A percentile compares a stretch with the other conserved stretches of the same genome.
These are phyloP conservation scores for Gaultheria prostrata DNA, from an alignment of 148 eudicot species.

Conservation along the genomic window DNA sequence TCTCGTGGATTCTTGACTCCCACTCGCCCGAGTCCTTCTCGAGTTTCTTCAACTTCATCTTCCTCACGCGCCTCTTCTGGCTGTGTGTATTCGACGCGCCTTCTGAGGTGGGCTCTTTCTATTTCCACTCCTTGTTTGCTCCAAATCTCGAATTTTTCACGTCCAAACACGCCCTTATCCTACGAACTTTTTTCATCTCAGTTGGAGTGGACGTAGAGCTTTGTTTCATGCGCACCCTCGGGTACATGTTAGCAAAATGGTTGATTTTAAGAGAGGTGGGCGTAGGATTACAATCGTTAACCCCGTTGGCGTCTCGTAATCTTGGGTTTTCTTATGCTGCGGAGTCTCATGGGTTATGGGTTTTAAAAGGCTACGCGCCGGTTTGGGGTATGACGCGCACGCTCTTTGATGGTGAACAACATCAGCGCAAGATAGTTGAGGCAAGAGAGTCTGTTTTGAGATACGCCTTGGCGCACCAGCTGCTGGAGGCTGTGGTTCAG, in stretches of 20 bases:
- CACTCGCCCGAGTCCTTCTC: constrained; percentile 82
- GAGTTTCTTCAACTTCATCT: constrained; percentile 50
- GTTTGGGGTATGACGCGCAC: constrained; percentile 58
- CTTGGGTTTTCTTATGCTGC: constrained; percentile 67
- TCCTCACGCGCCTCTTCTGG: constrained; percentile 74
- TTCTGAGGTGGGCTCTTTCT: constrained; percentile 63
- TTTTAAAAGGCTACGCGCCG: constrained; percentile 62
- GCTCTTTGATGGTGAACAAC: neutral
- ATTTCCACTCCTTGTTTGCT: constrained; percentile 57
- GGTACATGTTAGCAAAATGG: constrained; percentile 83
- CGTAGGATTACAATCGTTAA: constrained; percentile 46
- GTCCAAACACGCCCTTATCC: constrained; percentile 37
- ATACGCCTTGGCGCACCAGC: constrained; percentile 88
- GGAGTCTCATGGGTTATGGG: constrained; percentile 78
- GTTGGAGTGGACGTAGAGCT: constrained; percentile 71
- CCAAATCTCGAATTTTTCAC: constrained; percentile 60
- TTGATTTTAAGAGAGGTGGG: constrained; percentile 60
- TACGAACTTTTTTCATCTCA: constrained; percentile 49
- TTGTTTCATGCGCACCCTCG: constrained; percentile 68
- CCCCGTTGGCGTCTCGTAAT: constrained; percentile 25
- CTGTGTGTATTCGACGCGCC: constrained; percentile 73
- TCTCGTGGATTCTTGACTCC: constrained; percentile 58
- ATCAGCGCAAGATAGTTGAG: constrained; percentile 34
- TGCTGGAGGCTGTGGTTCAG: constrained; percentile 69
- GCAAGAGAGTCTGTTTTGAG: constrained; percentile 64